phyloP scores from a whole-genome alignment of 108 stramenopile species.

The Skeletonema grethae region DNA sequence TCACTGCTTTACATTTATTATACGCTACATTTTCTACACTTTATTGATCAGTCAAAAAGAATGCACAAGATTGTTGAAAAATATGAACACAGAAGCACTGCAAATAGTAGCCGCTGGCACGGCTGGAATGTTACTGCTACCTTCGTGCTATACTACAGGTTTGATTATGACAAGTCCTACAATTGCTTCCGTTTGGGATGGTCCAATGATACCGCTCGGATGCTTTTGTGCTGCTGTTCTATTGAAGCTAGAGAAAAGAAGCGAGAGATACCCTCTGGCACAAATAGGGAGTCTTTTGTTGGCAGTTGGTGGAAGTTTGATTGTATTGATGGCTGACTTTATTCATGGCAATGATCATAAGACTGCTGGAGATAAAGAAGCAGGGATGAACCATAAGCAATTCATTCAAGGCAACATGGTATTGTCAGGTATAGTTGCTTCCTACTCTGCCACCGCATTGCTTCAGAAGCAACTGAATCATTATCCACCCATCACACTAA shows the following conservation, averaged over 20 bases:
- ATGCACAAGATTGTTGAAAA: neutral
- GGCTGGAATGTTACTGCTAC: slow-evolving; percentile 35
- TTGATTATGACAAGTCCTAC: slow-evolving; percentile 40
- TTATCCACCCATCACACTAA: slow-evolving; percentile 40
- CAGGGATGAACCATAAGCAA: slow-evolving; percentile 7
- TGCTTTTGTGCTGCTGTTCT: slow-evolving; percentile 28
- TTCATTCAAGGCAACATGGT: slow-evolving; percentile 42
- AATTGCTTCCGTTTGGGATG: slow-evolving; percentile 42
- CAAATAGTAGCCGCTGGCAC: slow-evolving; percentile 32
- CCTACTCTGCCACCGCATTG: slow-evolving; percentile 32
- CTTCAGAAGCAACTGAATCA: slow-evolving; percentile 37
- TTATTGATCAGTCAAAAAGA: slow-evolving; percentile 1
- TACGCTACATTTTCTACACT: neutral
- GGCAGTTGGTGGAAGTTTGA: slow-evolving; percentile 33
- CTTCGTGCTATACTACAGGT: slow-evolving; percentile 32
- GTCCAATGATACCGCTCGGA: slow-evolving; percentile 42
- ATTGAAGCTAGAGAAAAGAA: slow-evolving; percentile 36
- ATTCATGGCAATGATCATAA: neutral
- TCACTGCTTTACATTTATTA: neutral
- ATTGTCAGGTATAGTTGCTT: slow-evolving; percentile 18
- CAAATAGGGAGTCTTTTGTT: slow-evolving; percentile 32
- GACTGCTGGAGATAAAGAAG: neutral
- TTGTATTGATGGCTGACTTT: slow-evolving; percentile 38
- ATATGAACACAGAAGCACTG: slow-evolving; percentile 20
- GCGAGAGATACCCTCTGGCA: slow-evolving; percentile 3